Evolutionary conservation across 257 asterid species (phyloP), one percentile per base, ranked within the genome.

Genomic region (Solanum paucissectum): DNA sequence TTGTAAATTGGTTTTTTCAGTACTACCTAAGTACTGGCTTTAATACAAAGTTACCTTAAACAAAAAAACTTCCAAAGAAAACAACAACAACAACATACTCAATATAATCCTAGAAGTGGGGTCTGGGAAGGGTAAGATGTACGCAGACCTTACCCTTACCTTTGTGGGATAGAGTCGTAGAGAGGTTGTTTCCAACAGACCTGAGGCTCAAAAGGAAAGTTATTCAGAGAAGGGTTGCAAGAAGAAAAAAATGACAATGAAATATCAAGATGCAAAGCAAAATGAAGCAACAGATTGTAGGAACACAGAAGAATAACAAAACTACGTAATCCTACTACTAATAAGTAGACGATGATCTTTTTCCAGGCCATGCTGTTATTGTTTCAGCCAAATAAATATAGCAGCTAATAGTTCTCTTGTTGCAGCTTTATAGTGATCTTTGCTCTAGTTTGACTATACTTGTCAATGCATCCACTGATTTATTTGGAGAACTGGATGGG

Each of bases 401-500:
- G 5, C 73, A 29, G 66, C 71, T 82, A 42, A 83, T 58, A 33
- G 83, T 87, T 76, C 58, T 87, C 42, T 44, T 66, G 86, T 87
- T 93, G 93, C 95, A 96, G 98, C 93, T 97, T 64, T 91, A 88
- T 90, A 90, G 92, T 89, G 93, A 95, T 90, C 92, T 95, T 87
- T 88, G 89, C 71, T 91, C 95, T 91, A 93, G 95, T 90, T 91
- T 97, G 93, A 92, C 91, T 90, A 92, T 90, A 94, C 98, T 97
- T 93, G 91, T 96, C 88, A 91, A 92, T 91, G 90, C 93, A 88
- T 95, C 94, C 44, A 86, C 90, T 32, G 96, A 96, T 90, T 89
- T 98, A 76, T 94, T 89, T 96, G 99, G 99, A 93, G 89, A 89
- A 89, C 93, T 14, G 99, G 98, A 76, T 95, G 98, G 99, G 93